Percentiles rank a stretch among this genome's conserved stretches.
These are phyloP conservation scores for Solanum bukasovii DNA, from an alignment of 257 asterid genomes.

Conservation along the genomic window DNA sequence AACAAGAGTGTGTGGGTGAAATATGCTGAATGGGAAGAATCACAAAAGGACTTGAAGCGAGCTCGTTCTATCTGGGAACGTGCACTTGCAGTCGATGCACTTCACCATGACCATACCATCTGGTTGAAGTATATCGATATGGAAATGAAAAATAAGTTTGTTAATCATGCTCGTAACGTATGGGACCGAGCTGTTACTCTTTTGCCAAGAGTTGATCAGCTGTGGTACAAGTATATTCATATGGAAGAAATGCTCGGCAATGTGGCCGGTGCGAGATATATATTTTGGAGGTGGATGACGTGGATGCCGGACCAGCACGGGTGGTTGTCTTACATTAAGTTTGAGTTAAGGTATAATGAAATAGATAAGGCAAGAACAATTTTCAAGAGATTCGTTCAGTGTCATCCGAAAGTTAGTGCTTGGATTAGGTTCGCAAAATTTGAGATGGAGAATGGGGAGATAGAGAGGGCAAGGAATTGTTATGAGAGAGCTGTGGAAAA, in stretches of 20 bases:
- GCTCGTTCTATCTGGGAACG: not conserved
- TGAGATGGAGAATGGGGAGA: not conserved
- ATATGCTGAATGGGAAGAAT: not conserved
- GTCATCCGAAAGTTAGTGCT: not conserved
- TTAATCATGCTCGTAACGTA: not conserved
- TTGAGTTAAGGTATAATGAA: not conserved
- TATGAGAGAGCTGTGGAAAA: not conserved
- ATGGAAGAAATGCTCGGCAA: conserved; percentile 85
- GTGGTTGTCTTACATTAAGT: not conserved
- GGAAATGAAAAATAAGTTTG: not conserved
- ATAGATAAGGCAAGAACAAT: not conserved
- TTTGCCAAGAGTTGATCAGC: conserved; percentile 77
- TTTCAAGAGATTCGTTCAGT: not conserved
- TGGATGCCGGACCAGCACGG: not conserved
- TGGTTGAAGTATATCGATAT: not conserved
- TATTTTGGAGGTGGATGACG: conserved; percentile 49
- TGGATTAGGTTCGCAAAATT: not conserved
- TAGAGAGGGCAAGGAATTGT: not conserved
- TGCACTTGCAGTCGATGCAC: not conserved
- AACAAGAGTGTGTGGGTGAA: not conserved
- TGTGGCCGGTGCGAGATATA: conserved; percentile 73
- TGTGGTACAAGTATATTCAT: conserved; percentile 91
- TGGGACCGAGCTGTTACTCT: conserved; percentile 38
- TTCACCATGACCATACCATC: not conserved
- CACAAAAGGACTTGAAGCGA: not conserved